Evolutionary conservation across 2,329 filamentous ascomycete genomes (phyloP), one percentile per base, ranked within the genome.

Genomic region (Colletotrichum coccodes): DNA sequence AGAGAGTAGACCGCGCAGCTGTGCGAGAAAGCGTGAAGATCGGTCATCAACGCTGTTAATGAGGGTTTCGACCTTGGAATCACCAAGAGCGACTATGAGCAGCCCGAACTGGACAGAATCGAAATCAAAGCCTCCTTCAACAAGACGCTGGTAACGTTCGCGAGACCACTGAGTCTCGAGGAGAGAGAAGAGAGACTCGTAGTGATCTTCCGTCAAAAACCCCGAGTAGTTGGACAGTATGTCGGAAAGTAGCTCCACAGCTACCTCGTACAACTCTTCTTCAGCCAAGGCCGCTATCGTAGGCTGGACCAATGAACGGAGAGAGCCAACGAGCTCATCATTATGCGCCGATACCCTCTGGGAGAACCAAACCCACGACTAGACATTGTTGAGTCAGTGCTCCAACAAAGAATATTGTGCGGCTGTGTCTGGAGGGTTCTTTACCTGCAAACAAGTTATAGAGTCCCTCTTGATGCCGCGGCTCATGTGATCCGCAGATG

Each of bases 301-400:
- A 4, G 86, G 83, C 34, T 86, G 83, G 2, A 91, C 85, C 4
- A 94, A 80, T 2, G 85, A 83, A 36, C 87, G 87, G 16, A 95
- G 83, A 21, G 88, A 83, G 21, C 85, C 81, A 2, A 92, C 81
- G 36, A 92, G 83, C 18, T 87, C 83, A 18, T 85, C 85, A 38
- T 87, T 86, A 52, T 86, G 85, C 3, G 86, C 81, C 57, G 90
- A 89, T 32, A 87, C 84, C 38, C 88, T 86, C 73, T 94, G 91
- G 6, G 90, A 90, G 75, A 94, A 94, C 72, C 89, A 85, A 36
- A 94, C 86, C 92, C 92, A 95, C 5, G 91, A 87, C 90, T 92
- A 62, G 14, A 40, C 67, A 42, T 44, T 72, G 60, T 36, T 74
- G 3, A 34, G 36, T 63, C n/a, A 63, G 40, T 26, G 32, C 16